These are phyloP conservation scores for Lasiodiplodia theobromae DNA, from an alignment of 2,329 filamentous ascomycete species.

Conservation along the genomic window DNA sequence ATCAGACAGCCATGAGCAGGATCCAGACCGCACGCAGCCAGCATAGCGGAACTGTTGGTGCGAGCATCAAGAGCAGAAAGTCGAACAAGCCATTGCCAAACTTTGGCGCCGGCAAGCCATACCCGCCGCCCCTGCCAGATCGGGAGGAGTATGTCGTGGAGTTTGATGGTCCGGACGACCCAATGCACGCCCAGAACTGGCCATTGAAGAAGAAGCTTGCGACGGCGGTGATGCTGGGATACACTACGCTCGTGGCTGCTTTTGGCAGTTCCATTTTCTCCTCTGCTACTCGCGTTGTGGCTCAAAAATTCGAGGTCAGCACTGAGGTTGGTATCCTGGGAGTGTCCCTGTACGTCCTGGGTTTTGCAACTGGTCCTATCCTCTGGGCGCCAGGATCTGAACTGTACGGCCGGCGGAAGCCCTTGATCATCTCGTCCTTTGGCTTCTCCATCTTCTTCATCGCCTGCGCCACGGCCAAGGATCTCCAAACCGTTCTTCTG, in stretches of 20 bases:
- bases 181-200: conserved; percentile 89
- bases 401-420: conserved; percentile 56
- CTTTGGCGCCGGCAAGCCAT: conserved; percentile 78
- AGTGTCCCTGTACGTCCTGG: conserved; percentile 58
- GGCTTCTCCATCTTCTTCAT: conserved; percentile 61
- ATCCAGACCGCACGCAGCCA: conserved; percentile 76
- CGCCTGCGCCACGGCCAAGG: conserved; percentile 57
- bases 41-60: conserved; percentile 75
- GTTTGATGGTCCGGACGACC: conserved; percentile 84
- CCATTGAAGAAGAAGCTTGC: conserved; percentile 76
- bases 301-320: conserved; percentile 53
- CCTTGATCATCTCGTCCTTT: conserved; percentile 57
- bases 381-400: conserved; percentile 61
- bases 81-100: conserved; percentile 66
- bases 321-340: conserved; percentile 58
- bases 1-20: conserved; percentile 72
- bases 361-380: conserved; percentile 56
- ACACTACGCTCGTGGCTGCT: conserved; percentile 71
- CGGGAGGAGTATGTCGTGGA: conserved; percentile 80
- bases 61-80: conserved; percentile 54
- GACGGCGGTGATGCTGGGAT: conserved; percentile 73
- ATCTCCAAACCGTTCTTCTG: conserved; percentile 61
- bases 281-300: conserved; percentile 44
- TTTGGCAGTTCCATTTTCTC: conserved; percentile 64
- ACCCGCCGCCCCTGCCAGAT: conserved; percentile 72